Base-by-base conservation (phyloP, 345 rosid species). In the Triadica sebifera region DNA sequence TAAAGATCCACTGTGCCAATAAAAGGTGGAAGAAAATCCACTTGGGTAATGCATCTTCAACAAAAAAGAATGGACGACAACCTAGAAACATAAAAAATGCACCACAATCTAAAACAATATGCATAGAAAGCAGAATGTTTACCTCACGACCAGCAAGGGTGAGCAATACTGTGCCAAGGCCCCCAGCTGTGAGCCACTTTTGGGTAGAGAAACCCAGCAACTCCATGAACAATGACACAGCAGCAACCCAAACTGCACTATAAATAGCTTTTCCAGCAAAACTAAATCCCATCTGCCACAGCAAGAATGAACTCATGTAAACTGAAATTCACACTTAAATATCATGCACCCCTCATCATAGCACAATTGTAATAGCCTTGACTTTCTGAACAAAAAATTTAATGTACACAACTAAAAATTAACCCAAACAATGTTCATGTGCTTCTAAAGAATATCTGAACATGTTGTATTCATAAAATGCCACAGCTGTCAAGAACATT, bases 111-210 rank as follows among this genome's bases (percentile, higher is more conserved):
- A 1, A 12, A 10, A 47, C 8, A 38, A 47, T 49, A 65, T 20
- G 52, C 43, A 52, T 47, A 56, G 3, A 72, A 85, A 70, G 46
- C 57, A 71, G 29, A 29, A 17, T 51, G 43, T 72, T 73, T 78
- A 91, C 99, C 98, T 94, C 99, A 46, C 99, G 97, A 77, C 98
- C 99, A 86, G 97, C 98, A 67, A 95, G 99, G 29, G 98, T 95
- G 77, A 95, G 91, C 87, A 95, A 76, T 49, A 95, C 99, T 67
- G 98, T 92, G 57, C 99, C 99, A 77, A 95, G 88, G 80, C 99
- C 98, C 55, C 99, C 99, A 76, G 97, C 97, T 3, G 99, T 95
- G 65, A 95, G 77, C 94, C 97, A 90, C 82, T 81, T 95, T 84
- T 95, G 98, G 78, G 99, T 87, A 66, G 96, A 90, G 84, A 93